Base-by-base conservation (phyloP, 2,329 filamentous ascomycete species). In the Cladophialophora bantiana region DNA sequence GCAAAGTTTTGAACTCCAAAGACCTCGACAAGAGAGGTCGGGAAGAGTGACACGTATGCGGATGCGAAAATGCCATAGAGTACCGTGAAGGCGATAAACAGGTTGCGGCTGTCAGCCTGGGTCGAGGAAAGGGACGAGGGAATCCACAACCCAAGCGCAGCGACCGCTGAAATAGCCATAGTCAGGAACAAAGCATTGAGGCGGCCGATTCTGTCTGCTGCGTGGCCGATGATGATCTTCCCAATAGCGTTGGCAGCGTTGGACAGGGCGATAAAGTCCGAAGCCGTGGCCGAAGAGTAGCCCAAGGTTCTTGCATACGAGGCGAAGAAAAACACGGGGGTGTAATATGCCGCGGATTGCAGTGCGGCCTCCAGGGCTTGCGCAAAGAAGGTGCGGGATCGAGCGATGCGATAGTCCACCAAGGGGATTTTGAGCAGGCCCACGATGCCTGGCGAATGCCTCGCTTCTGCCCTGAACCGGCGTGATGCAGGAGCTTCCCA, bases 181-280 rank as follows among this genome's bases (percentile, higher is more conserved):
- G 71, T 74, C 6, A 78, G 55, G 2, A 80, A 73, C 2, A 81
- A 67, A 0, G 77, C 76, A 65, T 81, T 81, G 10, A 80, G 71
- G 7, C 79, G 65, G 6, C 80, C 80, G 7, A 77, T 68, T 2
- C 75, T 72, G 65, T 82, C 80, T 1, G 79, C 78, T 1, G 75
- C 65, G 53, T 75, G 73, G 1, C 79, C 79, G 61, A 81, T 77
- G 2, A 73, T 70, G 3, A 81, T 75, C 62, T 78, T 78, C 1
- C 78, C 78, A 3, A 77, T 65, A 1, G 78, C 77, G 66, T 79
- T 80, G 10, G 77, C 75, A 0, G 78, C 78, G 55, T 81, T 81
- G 34, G 75, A 78, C 1, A 80, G 69, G 5, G 78, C 75, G 42
- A 80, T 79, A 26, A 81, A 76, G 18, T 76, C 79, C 0, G 79